Evolutionary conservation across 345 rosid species (phyloP), one percentile per base, ranked within the genome.

Genomic region (Murraya koenigii): DNA sequence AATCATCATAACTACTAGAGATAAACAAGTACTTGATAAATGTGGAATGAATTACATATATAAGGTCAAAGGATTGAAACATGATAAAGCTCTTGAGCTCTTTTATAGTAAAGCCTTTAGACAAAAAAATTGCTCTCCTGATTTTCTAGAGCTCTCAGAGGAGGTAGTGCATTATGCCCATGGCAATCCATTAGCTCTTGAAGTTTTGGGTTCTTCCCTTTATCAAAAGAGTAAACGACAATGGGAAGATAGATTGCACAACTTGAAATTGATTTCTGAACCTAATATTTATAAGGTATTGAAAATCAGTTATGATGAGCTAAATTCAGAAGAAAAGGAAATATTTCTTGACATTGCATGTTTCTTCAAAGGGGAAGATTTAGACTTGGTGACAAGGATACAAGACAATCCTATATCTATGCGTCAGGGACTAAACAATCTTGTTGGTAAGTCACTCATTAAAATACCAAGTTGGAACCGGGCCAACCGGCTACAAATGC

Each of bases 301-400:
- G 44, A 39, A 39, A 39, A 9, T 39, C 1, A 39, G 44, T 39
- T 39, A 39, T 39, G 44, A 39, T 39, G 44, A 39, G 44, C 44
- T 39, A 10, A 39, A 39, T 39, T 39, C 13, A 9, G 13, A 39
- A 38, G 75, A 80, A 69, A 81, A 83, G 71, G 39, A 59, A 17
- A 52, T 86, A 19, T 88, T 88, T 75, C 81, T 85, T 19, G 89
- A 88, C 55, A 82, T 88, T 70, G 88, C 88, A 26, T 84, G 86
- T 66, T 86, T 86, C 79, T 88, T 84, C 49, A 82, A 81, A 55
- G 80, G 85, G 13, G 69, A 71, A 35, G 67, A 67, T 0, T 71
- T 20, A 17, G 80, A 78, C 14, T 17, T 30, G 14, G 82, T 83
- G 23, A 80, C 30, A 41, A 36, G 62, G 55, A 75, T 85, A 26